Evolutionary conservation across 306 rosid species (phyloP).

Genomic region (Alnus rubra): DNA sequence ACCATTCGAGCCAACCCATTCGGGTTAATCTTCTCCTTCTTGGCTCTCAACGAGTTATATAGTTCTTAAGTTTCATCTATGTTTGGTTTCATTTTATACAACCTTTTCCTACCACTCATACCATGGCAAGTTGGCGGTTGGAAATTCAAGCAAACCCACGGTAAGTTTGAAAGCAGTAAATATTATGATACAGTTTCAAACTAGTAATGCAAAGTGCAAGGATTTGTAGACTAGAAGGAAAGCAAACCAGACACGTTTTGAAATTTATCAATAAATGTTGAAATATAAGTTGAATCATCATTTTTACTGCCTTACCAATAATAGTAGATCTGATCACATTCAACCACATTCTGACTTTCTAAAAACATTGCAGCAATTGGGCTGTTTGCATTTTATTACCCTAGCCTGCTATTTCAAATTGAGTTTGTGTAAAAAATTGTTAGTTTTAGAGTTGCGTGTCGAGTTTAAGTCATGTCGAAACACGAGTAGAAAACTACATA

Average conservation of each 20-base stretch:
- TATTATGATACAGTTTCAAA: not conserved
- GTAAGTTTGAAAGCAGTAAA: not conserved
- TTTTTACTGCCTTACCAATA: not conserved
- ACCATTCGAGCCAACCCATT: too few species aligned
- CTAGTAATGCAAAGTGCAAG: not conserved
- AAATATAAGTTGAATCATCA: conserved; percentile 1
- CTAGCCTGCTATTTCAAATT: too few species aligned
- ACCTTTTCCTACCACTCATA: not conserved
- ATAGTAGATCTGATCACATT: not conserved
- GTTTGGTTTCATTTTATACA: conserved; percentile 10
- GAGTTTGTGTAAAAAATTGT: too few species aligned
- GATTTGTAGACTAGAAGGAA: not conserved
- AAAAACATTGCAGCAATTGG: not conserved
- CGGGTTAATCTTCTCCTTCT: conserved; percentile 19
- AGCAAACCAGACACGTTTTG: not conserved
- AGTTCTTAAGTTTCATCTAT: not conserved
- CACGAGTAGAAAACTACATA: too few species aligned
- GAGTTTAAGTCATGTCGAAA: too few species aligned
- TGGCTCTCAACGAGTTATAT: not conserved
- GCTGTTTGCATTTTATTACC: too few species aligned
- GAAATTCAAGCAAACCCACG: too few species aligned
- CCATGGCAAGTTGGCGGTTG: too few species aligned
- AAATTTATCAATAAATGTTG: not conserved
- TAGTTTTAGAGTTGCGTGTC: too few species aligned
- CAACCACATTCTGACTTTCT: not conserved